Base-by-base conservation (phyloP, 768 basidiomycete genomes). In the Termitomyces sp. region DNA sequence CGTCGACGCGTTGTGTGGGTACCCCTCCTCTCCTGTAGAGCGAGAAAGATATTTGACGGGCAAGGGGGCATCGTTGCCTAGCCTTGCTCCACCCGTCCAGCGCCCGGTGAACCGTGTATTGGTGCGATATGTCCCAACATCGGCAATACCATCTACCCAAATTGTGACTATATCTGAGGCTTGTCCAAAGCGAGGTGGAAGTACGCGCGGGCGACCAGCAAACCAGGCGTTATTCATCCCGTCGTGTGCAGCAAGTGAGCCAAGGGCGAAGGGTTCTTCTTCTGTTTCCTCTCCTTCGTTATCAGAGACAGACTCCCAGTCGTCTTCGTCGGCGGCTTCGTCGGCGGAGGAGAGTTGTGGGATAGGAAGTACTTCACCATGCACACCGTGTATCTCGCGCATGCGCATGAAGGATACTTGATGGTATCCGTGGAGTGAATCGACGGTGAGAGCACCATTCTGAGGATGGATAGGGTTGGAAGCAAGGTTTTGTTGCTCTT, bases 341-440 rank as follows among this genome's bases (percentile, higher is more conserved):
- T 32, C 20, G 8, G 34, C 6, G 5, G 42, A 3, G 12, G 55
- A 47, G 31, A 8, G 37, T 51, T 49, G 54, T 53, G 32, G 29
- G 40, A 34, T 36, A n/a, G 56, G 56, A 20, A 40, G 29, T 2
- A 38, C 37, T 20, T 65, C 62, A 46, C 64, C 69, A 57, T 60
- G 60, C n/a, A 75, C 71, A 60, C 63, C 68, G 20, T 82, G 79
- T 48, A 83, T 83, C 68, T 90, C 88, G 40, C 74, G 71, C 38
- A 89, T 71, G 20, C 84, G 79, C 76, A 89, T 78, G 67, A 80
- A 87, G 5, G 54, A 42, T 15, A 56, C 32, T n/a, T 55, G 52
- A 7, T 54, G 60, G n/a, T 38, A 60, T 9, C 53, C 45, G 17
- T 46, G n/a, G 1, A 61, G 31, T 11, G 25, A 45, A 10, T 61